phyloP scores from a whole-genome alignment of 352 stramenopile genomes.

The Thraustochytrium striatum region DNA sequence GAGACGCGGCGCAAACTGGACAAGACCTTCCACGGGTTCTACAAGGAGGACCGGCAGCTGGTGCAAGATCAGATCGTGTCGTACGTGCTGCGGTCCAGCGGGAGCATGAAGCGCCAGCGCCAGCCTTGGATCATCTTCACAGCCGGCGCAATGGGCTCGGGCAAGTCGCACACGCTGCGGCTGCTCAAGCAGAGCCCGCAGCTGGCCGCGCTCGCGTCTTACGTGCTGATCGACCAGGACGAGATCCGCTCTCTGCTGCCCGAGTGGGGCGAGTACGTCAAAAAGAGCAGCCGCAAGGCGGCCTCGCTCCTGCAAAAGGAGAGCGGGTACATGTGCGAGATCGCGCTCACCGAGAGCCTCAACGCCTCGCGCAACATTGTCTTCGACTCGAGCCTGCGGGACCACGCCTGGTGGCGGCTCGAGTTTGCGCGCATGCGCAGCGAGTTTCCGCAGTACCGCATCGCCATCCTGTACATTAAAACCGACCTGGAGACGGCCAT shows the following conservation, averaged over 20 bases:
- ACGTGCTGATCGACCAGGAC: slow-evolving; percentile 45
- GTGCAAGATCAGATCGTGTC: slow-evolving; percentile 34
- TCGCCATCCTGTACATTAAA: slow-evolving; percentile 36
- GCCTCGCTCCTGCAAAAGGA: slow-evolving; percentile 32
- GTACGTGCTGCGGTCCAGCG: slow-evolving; percentile 11
- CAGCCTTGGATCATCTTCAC: slow-evolving; percentile 42
- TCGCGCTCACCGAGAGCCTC: neutral
- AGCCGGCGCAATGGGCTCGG: slow-evolving; percentile 42
- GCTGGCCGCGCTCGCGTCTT: neutral
- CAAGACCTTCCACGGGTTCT: slow-evolving; percentile 32
- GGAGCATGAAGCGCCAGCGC: slow-evolving; percentile 13
- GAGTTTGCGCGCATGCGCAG: neutral
- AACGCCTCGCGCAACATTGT: neutral
- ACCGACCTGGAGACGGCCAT: neutral
- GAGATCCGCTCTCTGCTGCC: slow-evolving; percentile 14
- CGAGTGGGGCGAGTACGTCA: slow-evolving; percentile 16
- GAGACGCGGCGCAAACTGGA: slow-evolving; percentile 4
- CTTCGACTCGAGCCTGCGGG: slow-evolving; percentile 23
- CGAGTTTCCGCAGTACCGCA: slow-evolving; percentile 18
- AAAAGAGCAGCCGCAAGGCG: slow-evolving; percentile 17
- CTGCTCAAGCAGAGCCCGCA: neutral
- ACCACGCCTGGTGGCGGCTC: slow-evolving; percentile 11
- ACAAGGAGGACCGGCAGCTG: slow-evolving; percentile 5
- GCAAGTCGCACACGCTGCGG: slow-evolving; percentile 22
- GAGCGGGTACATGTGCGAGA: slow-evolving; percentile 39